Evolutionary conservation across 352 stramenopile species (phyloP).

Genomic region (Phytophthora sojae): DNA sequence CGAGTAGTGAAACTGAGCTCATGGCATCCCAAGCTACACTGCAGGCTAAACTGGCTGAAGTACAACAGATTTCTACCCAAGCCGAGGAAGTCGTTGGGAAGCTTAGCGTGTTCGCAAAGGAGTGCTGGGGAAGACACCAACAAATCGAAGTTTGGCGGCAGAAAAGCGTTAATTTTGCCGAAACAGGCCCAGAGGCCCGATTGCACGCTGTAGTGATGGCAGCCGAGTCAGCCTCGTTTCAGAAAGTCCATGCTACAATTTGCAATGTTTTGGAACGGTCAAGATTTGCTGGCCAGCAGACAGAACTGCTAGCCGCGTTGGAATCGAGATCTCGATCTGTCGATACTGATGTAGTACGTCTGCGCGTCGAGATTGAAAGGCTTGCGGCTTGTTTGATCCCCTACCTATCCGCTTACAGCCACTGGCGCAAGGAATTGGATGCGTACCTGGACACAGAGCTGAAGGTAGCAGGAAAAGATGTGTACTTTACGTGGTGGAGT

Average conservation of each 20-base stretch:
- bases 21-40: constrained; percentile 9
- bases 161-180: constrained; percentile 37
- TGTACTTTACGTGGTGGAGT: constrained; percentile 59
- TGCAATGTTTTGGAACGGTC: constrained; percentile 18
- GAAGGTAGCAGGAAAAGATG: constrained; percentile 37
- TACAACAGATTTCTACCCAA: constrained; percentile 10
- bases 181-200: constrained; percentile 11
- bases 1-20: constrained; percentile 18
- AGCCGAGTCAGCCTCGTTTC: constrained; percentile 38
- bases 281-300: constrained; percentile 17
- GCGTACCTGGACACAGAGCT: constrained; percentile 38
- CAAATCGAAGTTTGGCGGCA: constrained; percentile 57
- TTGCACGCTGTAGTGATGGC: constrained; percentile 18
- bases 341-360: constrained; percentile 42
- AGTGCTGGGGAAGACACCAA: constrained; percentile 58
- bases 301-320: constrained; percentile 34
- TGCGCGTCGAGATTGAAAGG: constrained; percentile 37
- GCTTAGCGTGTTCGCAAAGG: constrained; percentile 46
- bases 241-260: constrained; percentile 21
- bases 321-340: constrained; percentile 38
- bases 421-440: constrained; percentile 47
- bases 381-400: constrained; percentile 42
- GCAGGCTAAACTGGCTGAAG: constrained; percentile 10
- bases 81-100: constrained; percentile 20
- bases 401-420: constrained; percentile 50